Evolutionary conservation across 1,139 yeast genomes (phyloP).

Genomic region (Diutina pseudorugosa): DNA sequence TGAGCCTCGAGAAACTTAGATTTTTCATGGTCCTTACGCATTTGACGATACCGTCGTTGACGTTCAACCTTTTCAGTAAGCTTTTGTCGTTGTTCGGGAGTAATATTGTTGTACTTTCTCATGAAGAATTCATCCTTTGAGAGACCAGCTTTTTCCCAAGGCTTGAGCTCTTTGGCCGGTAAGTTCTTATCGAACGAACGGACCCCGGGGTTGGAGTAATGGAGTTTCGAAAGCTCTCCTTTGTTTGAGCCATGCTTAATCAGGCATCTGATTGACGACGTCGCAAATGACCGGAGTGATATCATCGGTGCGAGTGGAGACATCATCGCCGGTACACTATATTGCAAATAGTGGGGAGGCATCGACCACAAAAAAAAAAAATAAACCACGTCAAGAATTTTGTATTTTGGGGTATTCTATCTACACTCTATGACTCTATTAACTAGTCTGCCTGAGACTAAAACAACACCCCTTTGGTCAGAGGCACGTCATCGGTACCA

Average conservation of each 20-base stretch:
- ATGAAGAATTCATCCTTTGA: conserved; percentile 30
- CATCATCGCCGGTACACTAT: background rate
- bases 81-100: conserved; percentile 16
- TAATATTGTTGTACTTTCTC: conserved; percentile 24
- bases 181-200: background rate
- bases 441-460: conserved; percentile 10
- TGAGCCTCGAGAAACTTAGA: background rate
- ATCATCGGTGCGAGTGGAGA: background rate
- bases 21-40: conserved; percentile 8
- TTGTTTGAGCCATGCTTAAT: background rate
- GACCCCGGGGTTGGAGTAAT: background rate
- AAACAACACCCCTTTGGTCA: conserved; percentile 87
- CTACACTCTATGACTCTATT: conserved; percentile 7
- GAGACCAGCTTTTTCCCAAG: conserved; percentile 27
- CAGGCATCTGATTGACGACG: background rate
- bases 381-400: no score
- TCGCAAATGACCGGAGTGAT: background rate
- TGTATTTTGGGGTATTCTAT: background rate
- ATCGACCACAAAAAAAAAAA: background rate
- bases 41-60: conserved; percentile 13
- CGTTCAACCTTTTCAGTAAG: conserved; percentile 26
- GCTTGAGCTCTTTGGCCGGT: conserved; percentile 9
- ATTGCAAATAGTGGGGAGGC: background rate
- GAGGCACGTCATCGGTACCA: conserved; percentile 86
- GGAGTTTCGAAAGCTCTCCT: background rate